phyloP scores from a whole-genome alignment of 306 rosid species.

The Casuarina cunninghamiana region DNA sequence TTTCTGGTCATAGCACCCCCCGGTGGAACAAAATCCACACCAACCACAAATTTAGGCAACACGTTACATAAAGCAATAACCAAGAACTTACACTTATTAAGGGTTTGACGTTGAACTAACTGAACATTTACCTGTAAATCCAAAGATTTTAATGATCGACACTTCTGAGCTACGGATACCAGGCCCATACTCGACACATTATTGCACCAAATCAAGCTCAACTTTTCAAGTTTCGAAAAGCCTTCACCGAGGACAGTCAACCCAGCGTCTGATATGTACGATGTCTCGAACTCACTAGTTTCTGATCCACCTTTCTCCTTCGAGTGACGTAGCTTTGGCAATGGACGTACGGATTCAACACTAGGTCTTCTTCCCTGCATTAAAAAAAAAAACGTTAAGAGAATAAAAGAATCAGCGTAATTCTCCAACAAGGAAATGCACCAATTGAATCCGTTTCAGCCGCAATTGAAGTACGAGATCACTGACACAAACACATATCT shows the following conservation, averaged over 20 bases:
- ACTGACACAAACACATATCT: neutral
- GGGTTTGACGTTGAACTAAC: neutral
- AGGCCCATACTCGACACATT: constrained; percentile 67
- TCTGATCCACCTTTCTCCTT: constrained; percentile 40
- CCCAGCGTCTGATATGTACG: constrained; percentile 69
- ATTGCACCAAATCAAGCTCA: constrained; percentile 92
- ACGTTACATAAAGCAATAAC: neutral
- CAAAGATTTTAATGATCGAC: constrained; percentile 62
- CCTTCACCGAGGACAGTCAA: constrained; percentile 69
- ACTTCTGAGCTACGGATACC: constrained; percentile 55
- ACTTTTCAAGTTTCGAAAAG: constrained; percentile 72
- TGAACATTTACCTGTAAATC: constrained; percentile 72
- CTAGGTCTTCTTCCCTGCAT: constrained; percentile 55
- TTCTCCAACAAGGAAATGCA: neutral
- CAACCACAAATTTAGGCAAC: constrained; percentile 2
- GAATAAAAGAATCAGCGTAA: neutral
- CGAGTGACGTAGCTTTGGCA: constrained; percentile 34
- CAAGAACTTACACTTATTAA: neutral
- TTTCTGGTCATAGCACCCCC: neutral
- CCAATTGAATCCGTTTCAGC: neutral
- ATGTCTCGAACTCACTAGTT: constrained; percentile 44
- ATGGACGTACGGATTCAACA: constrained; percentile 22
- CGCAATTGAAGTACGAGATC: neutral
- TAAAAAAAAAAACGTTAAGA: neutral
- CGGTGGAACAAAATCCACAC: neutral